These are phyloP conservation scores for Lasiodiplodia hormozganensis DNA, from an alignment of 2,329 filamentous ascomycete species.

Conservation along the genomic window DNA sequence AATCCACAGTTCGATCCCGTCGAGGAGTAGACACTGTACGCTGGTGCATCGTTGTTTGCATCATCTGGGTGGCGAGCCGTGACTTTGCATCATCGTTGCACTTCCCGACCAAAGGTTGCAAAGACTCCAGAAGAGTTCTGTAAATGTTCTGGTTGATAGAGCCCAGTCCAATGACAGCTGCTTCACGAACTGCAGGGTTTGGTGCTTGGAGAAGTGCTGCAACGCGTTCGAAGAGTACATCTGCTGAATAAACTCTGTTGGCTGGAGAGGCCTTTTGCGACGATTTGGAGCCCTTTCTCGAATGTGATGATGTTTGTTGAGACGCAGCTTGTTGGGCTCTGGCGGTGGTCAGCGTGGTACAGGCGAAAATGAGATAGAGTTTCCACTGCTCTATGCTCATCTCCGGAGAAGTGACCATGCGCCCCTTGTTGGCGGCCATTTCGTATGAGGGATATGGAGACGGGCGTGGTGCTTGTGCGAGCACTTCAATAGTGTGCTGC, in stretches of 20 bases:
- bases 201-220: constrained; percentile 85
- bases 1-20: constrained; percentile 82
- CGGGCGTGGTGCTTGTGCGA: constrained; percentile 71
- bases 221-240: constrained; percentile 87
- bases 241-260: constrained; percentile 84
- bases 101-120: constrained; percentile 83
- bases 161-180: constrained; percentile 88
- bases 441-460: constrained; percentile 65
- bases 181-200: constrained; percentile 82
- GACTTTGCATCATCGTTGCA: constrained; percentile 90
- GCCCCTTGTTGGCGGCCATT: constrained; percentile 65
- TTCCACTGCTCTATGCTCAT: constrained; percentile 98
- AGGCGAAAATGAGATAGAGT: constrained; percentile 94
- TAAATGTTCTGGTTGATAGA: constrained; percentile 97
- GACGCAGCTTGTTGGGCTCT: constrained; percentile 68
- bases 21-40: constrained; percentile 83
- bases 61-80: constrained; percentile 59
- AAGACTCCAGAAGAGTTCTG: constrained; percentile 83
- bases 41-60: constrained; percentile 66
- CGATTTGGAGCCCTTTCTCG: constrained; percentile 79
- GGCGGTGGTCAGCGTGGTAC: constrained; percentile 88
- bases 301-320: constrained; percentile 71
- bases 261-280: constrained; percentile 63
- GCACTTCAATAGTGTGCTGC: constrained; percentile 79
- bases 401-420: constrained; percentile 73